Percentiles rank a stretch among this genome's conserved stretches.
Evolutionary conservation across 192 early-diverging fungal genomes (phyloP).

Genomic region (Powellomyces hirtus): DNA sequence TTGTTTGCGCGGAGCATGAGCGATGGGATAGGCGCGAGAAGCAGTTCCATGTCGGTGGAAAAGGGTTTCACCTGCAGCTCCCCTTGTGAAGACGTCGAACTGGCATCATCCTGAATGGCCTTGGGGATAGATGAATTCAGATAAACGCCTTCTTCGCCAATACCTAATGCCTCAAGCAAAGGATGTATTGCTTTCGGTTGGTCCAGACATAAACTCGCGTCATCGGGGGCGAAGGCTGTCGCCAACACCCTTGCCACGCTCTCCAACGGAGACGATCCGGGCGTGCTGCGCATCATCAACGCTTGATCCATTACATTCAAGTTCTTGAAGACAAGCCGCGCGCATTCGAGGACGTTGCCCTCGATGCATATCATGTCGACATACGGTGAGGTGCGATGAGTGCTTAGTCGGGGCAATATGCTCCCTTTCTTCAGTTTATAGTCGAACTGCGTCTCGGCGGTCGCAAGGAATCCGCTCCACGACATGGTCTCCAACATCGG

Average conservation of each 20-base stretch:
- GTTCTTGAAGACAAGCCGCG: neutral
- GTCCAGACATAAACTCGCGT: too few species aligned
- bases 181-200: too few species aligned
- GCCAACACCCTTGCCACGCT: neutral
- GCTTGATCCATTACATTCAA: neutral
- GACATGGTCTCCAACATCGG: neutral
- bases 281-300: neutral
- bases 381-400: neutral
- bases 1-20: neutral
- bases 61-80: too few species aligned
- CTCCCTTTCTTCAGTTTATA: neutral
- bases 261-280: neutral
- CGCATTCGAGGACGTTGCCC: neutral
- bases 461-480: neutral
- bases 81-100: too few species aligned
- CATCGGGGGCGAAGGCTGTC: neutral
- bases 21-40: neutral
- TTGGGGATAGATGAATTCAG: too few species aligned
- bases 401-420: neutral
- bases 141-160: too few species aligned
- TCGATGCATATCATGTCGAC: neutral
- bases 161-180: too few species aligned
- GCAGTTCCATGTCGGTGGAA: neutral
- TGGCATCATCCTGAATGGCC: too few species aligned
- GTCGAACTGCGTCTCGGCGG: neutral